Evolutionary conservation across 140 eudicot species (phyloP).

Genomic region (Erigeron philadelphicus): DNA sequence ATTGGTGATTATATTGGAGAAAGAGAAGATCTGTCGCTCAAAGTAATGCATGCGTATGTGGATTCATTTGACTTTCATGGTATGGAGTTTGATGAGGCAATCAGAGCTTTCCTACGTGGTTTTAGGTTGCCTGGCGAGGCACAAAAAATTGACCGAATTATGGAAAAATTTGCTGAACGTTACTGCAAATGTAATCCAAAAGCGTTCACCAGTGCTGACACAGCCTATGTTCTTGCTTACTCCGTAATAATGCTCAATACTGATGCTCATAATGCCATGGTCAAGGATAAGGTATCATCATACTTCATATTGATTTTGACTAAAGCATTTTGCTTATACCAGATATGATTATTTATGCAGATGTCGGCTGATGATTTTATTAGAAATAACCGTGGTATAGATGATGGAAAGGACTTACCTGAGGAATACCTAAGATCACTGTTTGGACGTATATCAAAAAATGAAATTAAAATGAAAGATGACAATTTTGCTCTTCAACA

Average conservation of each 20-base stretch:
- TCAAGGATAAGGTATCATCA: constrained; percentile 74
- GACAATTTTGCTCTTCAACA: constrained; percentile 71
- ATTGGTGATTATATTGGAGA: constrained; percentile 96
- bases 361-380: constrained; percentile 97
- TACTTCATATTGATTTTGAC: constrained; percentile 8
- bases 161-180: constrained; percentile 95
- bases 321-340: constrained; percentile 5
- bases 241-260: constrained; percentile 93
- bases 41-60: constrained; percentile 94
- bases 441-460: constrained; percentile 71
- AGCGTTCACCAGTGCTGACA: constrained; percentile 81
- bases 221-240: constrained; percentile 95
- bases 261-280: constrained; percentile 94
- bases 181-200: constrained; percentile 95
- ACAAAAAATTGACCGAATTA: constrained; percentile 89
- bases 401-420: constrained; percentile 91
- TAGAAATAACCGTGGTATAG: constrained; percentile 92
- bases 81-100: constrained; percentile 89
- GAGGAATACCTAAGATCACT: constrained; percentile 85
- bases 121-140: constrained; percentile 96
- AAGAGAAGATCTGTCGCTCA: constrained; percentile 77
- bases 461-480: constrained; percentile 94
- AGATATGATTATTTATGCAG: constrained; percentile 37
- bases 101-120: constrained; percentile 67
- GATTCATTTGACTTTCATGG: constrained; percentile 86